Conservation (phyloP, 371 early-diverging fungal species). For the Rhizopus sp. region DNA sequence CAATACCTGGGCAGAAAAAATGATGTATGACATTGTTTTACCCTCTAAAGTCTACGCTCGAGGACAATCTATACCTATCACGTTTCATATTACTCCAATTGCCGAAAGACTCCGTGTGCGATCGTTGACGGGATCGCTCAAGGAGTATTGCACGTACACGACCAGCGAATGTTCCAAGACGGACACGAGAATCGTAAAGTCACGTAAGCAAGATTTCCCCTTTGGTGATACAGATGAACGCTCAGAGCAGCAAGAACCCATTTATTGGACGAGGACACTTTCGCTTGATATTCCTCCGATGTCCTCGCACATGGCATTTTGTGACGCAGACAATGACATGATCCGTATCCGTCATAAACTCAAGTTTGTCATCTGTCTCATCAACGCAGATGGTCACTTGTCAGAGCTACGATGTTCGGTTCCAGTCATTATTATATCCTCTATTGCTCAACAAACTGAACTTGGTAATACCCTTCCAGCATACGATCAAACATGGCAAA, state of each 20-base stretch:
- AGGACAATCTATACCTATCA: conserved; percentile 38
- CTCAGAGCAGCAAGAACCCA: conserved; percentile 1
- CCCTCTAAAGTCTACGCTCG: conserved; percentile 42
- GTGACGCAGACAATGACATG: conserved; percentile 47
- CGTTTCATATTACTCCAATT: conserved; percentile 42
- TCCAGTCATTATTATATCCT: conserved; percentile 36
- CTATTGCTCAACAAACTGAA: conserved; percentile 33
- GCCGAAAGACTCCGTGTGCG: conserved; percentile 34
- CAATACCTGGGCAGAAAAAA: conserved; percentile 48
- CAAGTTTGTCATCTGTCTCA: conserved; percentile 36
- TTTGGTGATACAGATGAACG: conserved; percentile 14
- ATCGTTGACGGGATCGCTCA: conserved; percentile 30
- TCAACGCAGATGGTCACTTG: conserved; percentile 38
- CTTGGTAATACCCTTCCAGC: conserved; percentile 33
- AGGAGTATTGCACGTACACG: conserved; percentile 46
- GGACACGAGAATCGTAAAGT: conserved; percentile 34
- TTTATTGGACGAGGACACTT: conserved; percentile 24
- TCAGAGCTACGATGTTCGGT: conserved; percentile 47
- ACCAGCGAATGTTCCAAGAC: conserved; percentile 40
- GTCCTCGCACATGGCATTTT: conserved; percentile 34
- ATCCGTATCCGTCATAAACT: conserved; percentile 47
- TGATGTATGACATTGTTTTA: conserved; percentile 42
- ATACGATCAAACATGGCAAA: conserved; percentile 40
- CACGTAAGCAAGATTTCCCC: conserved; percentile 23
- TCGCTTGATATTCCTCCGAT: conserved; percentile 33